Conservation (phyloP, 495 filamentous ascomycete genomes). For the Bathelium albidoporum region DNA sequence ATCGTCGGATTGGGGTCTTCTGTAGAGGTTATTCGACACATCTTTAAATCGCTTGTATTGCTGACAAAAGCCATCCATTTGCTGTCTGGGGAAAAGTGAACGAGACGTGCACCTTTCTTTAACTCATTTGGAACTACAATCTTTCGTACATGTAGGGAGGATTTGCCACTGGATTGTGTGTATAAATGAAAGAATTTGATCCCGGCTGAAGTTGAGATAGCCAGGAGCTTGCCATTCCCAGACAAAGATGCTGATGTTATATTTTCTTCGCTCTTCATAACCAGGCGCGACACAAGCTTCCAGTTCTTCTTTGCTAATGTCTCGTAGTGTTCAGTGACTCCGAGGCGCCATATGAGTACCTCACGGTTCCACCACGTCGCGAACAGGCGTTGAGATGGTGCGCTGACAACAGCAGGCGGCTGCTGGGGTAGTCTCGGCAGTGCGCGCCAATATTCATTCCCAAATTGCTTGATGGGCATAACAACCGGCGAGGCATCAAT, state of each 20-base stretch:
- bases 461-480: conserved; percentile 67
- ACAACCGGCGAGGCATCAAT: conserved; percentile 76
- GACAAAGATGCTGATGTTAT: conserved; percentile 74
- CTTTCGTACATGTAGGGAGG: conserved; percentile 52
- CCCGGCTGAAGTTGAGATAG: conserved; percentile 62
- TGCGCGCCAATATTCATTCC: conserved; percentile 67
- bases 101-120: conserved; percentile 53
- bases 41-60: conserved; percentile 38
- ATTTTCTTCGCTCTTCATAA: conserved; percentile 71
- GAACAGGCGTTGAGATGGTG: conserved; percentile 59
- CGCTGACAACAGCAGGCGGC: conserved; percentile 51
- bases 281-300: conserved; percentile 59
- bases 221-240: conserved; percentile 61
- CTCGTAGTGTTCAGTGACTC: conserved; percentile 4
- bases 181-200: conserved; percentile 69
- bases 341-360: conserved; percentile 65
- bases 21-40: conserved; percentile 36
- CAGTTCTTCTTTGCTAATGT: conserved; percentile 35
- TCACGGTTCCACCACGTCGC: conserved; percentile 92
- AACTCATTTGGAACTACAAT: conserved; percentile 42
- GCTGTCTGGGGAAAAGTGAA: conserved; percentile 42
- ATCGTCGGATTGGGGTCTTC: conserved; percentile 30
- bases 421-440: conserved; percentile 73
- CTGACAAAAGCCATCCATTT: conserved; percentile 48
- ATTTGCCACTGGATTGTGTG: conserved; percentile 32